Conservation (phyloP, 192 early-diverging fungal species). For the Coemansia sp. region DNA sequence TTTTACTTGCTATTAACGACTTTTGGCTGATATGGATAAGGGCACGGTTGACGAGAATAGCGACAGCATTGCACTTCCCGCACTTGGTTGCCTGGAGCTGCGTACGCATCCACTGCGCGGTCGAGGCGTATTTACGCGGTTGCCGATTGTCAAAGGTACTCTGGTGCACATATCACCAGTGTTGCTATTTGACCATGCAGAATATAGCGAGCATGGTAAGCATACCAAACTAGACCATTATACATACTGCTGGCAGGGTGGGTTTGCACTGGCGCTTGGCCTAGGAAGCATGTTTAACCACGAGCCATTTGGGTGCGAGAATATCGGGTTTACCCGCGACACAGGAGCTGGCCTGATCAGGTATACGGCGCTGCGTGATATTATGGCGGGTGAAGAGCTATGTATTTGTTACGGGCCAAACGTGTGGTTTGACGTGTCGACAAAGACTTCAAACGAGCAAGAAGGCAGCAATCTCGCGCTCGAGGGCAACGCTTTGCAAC, state of each 20-base stretch:
- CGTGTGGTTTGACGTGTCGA: conserved; percentile 67
- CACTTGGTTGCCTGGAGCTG: conserved; percentile 52
- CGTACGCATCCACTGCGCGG: conserved; percentile 60
- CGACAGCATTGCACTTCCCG: conserved; percentile 9
- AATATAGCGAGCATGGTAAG: conserved; percentile 63
- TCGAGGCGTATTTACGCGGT: conserved; percentile 62
- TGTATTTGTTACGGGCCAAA: conserved; percentile 70
- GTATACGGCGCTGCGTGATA: conserved; percentile 61
- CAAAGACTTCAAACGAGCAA: conserved; percentile 2
- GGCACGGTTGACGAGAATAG: background rate
- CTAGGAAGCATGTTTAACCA: conserved; percentile 75
- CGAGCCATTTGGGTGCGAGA: conserved; percentile 55
- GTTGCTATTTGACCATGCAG: conserved; percentile 58
- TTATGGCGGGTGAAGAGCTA: conserved; percentile 62
- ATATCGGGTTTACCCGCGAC: conserved; percentile 68
- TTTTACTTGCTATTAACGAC: background rate
- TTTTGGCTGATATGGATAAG: background rate
- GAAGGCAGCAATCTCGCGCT: background rate
- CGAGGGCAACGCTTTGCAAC: background rate
- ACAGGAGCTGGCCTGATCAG: conserved; percentile 60
- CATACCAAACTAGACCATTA: conserved; percentile 68
- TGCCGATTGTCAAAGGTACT: conserved; percentile 39
- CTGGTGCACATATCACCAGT: conserved; percentile 66
- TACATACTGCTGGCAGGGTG: conserved; percentile 67
- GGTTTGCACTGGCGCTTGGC: conserved; percentile 65